phyloP scores from a whole-genome alignment of 805 yeast species.

The Groenewaldozyma tartarivorans region DNA sequence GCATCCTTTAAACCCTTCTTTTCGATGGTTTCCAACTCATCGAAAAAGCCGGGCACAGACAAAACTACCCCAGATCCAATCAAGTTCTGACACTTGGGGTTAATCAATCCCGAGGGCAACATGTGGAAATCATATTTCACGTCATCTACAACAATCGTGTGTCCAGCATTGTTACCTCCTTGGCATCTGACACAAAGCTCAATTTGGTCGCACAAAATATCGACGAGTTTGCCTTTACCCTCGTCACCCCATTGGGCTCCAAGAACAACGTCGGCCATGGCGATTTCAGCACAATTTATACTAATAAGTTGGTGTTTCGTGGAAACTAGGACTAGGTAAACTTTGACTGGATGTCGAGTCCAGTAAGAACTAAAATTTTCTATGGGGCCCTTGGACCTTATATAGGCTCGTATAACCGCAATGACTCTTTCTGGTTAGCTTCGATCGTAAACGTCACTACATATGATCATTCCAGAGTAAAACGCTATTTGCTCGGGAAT shows the following conservation, averaged over 20 bases:
- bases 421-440: constrained; percentile 1
- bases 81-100: constrained; percentile 80
- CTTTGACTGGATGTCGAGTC: constrained; percentile 15
- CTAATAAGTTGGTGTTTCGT: not conserved
- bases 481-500: too few species aligned
- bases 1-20: constrained; percentile 66
- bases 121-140: constrained; percentile 95
- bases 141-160: constrained; percentile 87
- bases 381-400: constrained; percentile 1
- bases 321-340: not conserved
- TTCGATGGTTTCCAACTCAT: constrained; percentile 74
- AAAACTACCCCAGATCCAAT: constrained; percentile 96
- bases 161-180: constrained; percentile 99
- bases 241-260: constrained; percentile 99
- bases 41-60: constrained; percentile 87
- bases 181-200: constrained; percentile 94
- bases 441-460: too few species aligned
- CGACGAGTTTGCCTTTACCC: constrained; percentile 98
- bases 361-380: constrained; percentile 15
- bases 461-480: too few species aligned
- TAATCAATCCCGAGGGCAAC: constrained; percentile 97
- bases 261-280: constrained; percentile 82
- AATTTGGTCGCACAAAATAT: constrained; percentile 84
- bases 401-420: not conserved
- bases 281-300: not conserved